Evolutionary conservation across 306 rosid genomes (phyloP), one percentile per base, ranked within the genome.

Genomic region (Casuarina glauca): DNA sequence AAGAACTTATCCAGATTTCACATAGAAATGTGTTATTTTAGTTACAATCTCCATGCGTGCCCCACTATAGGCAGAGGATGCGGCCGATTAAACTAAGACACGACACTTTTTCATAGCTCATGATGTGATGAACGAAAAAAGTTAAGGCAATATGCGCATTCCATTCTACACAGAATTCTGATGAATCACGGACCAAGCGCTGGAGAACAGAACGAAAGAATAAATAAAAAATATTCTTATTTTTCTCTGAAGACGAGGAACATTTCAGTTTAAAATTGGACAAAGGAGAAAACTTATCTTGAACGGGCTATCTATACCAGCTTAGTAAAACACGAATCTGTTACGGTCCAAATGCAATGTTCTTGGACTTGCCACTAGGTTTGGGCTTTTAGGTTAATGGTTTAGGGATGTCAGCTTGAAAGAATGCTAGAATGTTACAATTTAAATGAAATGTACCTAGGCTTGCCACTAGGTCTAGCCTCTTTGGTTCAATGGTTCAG

Each of bases 221-320:
- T 26, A 26, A 26, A 26, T 26, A 26, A 26, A 26, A 26, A 26
- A 26, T 26, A 60, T 55, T 62, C 82, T 72, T 48, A 48, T 41
- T 1, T 13, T 69, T 48, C 70, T 54, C 39, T 9, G 41, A 73
- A 68, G 60, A 38, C 71, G 35, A 20, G 68, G 44, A 72, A 80
- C 76, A 80, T 68, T 79, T 73, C 51, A 17, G 35, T 80, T 72
- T 79, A 84, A 80, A 84, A 84, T 73, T 80, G 77, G 82, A 73
- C 57, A 45, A 13, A 9, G 82, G 79, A 76, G 69, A 80, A 80
- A 50, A 49, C 61, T 80, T 74, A 82, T 80, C 81, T 76, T 67
- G 71, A 41, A 73, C 17, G 73, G 76, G 77, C 76, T 66, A 84
- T 84, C 76, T 73, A 84, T 84, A 84, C 58, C 60, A 41, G 38